phyloP scores from a whole-genome alignment of 2,329 filamentous ascomycete species.

The Grosmannia penicillata region DNA sequence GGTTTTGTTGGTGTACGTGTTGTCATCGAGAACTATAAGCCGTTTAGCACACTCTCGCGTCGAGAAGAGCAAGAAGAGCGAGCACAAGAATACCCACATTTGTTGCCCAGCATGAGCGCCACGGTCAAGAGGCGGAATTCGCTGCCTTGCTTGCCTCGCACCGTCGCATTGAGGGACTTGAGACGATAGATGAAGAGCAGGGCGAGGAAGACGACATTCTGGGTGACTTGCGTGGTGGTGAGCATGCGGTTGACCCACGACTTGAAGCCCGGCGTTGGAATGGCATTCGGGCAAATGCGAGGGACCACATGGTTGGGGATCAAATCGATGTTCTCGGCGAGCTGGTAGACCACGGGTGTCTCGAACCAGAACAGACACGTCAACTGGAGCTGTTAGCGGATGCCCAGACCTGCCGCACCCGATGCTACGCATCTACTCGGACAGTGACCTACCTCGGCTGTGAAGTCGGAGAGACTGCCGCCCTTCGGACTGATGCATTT shows the following conservation, averaged over 20 bases:
- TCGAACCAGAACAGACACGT: conserved; percentile 98
- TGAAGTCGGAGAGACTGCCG: conserved; percentile 68
- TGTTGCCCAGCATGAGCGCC: conserved; percentile 94
- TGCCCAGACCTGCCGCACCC: too few species aligned
- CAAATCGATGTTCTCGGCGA: conserved; percentile 48
- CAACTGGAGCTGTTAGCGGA: conserved; percentile 39
- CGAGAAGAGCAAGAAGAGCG: background rate
- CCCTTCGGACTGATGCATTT: conserved; percentile 60
- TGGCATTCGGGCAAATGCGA: conserved; percentile 54
- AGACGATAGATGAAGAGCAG: conserved; percentile 85
- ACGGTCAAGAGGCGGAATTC: conserved; percentile 89
- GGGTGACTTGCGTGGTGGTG: conserved; percentile 87
- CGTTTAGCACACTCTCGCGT: conserved; percentile 9
- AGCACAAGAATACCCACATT: conserved; percentile 44
- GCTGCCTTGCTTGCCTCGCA: conserved; percentile 83
- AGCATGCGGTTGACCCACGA: conserved; percentile 91
- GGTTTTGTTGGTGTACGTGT: conserved; percentile 98
- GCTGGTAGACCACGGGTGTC: conserved; percentile 61
- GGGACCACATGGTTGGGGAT: conserved; percentile 26
- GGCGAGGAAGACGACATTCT: conserved; percentile 84
- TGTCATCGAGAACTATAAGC: conserved; percentile 71
- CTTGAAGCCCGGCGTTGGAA: conserved; percentile 65
- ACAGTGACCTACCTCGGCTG: conserved; percentile 62
- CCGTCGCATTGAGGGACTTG: conserved; percentile 76
- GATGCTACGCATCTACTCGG: too few species aligned